Conservation (phyloP, 73 alveolate species). For the Tetrahymena thermophila region DNA sequence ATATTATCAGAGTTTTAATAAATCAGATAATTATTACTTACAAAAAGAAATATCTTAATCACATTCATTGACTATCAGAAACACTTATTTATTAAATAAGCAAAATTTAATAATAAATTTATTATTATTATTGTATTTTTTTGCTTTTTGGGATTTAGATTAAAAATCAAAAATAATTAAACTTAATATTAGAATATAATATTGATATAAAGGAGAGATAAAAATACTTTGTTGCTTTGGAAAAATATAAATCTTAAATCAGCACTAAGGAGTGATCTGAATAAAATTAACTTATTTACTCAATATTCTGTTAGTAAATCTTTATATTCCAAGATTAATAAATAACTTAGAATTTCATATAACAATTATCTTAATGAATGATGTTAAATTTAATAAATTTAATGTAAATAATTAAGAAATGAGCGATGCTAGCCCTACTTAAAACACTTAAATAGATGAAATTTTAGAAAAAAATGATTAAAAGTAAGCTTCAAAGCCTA, state of each 20-base stretch:
- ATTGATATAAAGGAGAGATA: not conserved
- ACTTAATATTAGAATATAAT: not conserved
- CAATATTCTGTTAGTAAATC: too few relatives aligned
- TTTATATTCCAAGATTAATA: too few relatives aligned
- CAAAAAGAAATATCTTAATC: too few relatives aligned
- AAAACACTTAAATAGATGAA: not conserved
- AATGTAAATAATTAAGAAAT: not conserved
- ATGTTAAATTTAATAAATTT: not conserved
- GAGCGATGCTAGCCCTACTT: not conserved
- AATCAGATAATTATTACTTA: not conserved
- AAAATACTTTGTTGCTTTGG: too few relatives aligned
- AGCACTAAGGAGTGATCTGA: not conserved
- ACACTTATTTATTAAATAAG: not conserved
- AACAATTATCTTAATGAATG: not conserved
- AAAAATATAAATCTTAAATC: too few relatives aligned
- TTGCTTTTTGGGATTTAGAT: not conserved
- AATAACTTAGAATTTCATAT: too few relatives aligned
- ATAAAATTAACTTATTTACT: too few relatives aligned
- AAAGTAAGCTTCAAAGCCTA: not conserved
- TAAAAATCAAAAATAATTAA: not conserved
- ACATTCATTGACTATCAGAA: not conserved
- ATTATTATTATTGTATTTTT: too few relatives aligned
- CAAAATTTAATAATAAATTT: not conserved
- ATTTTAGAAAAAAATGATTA: not conserved
- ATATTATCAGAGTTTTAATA: not conserved